phyloP scores from a whole-genome alignment of 345 rosid genomes.

The Noccaea caerulescens region DNA sequence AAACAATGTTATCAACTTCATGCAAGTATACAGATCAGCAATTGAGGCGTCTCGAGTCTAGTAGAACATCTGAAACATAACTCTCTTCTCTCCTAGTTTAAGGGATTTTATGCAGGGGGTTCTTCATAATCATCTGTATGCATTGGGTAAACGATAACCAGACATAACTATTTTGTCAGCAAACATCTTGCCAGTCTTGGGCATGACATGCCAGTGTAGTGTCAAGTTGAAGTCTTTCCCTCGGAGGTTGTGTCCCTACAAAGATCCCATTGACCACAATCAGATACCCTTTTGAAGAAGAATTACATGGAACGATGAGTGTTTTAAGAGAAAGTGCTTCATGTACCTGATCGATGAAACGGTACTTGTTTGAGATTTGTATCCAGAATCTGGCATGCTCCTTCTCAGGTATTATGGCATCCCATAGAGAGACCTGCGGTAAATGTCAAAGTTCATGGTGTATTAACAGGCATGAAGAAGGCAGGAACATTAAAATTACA shows the following conservation, averaged over 20 bases:
- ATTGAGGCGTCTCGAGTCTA: conserved; percentile 6
- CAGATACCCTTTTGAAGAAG: background rate
- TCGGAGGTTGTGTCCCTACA: conserved; percentile 82
- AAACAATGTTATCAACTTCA: conserved; percentile 30
- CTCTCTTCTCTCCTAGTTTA: conserved; percentile 19
- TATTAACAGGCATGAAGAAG: conserved; percentile 5
- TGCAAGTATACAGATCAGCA: conserved; percentile 18
- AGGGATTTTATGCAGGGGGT: background rate
- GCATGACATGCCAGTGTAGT: conserved; percentile 98
- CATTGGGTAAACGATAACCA: conserved; percentile 78
- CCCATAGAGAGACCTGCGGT: conserved; percentile 87
- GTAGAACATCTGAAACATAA: conserved; percentile 13
- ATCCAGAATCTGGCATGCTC: conserved; percentile 83
- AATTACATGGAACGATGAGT: background rate
- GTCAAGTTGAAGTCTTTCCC: conserved; percentile 88
- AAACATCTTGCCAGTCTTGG: conserved; percentile 97
- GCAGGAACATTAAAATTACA: conserved; percentile 6
- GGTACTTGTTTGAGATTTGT: conserved; percentile 87
- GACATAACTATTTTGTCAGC: conserved; percentile 77
- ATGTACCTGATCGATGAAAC: conserved; percentile 84
- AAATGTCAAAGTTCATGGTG: conserved; percentile 9
- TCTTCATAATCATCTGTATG: conserved; percentile 58
- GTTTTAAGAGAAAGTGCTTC: background rate
- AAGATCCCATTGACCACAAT: conserved; percentile 27
- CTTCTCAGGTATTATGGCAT: conserved; percentile 77